phyloP scores from a whole-genome alignment of 495 filamentous ascomycete species.

The Penicillium steckii region DNA sequence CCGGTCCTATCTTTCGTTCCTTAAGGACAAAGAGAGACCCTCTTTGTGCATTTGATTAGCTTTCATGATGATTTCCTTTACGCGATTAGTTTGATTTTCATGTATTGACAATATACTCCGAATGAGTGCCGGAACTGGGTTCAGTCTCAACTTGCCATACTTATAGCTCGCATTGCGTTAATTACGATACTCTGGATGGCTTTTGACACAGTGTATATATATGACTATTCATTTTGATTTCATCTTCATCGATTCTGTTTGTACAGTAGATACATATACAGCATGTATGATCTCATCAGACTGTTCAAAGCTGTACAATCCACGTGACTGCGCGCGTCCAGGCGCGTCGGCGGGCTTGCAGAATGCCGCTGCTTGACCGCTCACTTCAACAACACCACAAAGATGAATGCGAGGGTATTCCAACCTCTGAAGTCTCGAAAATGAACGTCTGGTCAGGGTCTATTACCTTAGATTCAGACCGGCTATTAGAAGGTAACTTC shows the following conservation, averaged over 20 bases:
- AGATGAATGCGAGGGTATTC: conserved; percentile 3
- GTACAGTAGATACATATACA: too few relatives aligned
- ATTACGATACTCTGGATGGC: conserved; percentile 22
- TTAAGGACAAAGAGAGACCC: background rate
- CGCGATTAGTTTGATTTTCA: conserved; percentile 17
- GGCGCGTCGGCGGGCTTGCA: conserved; percentile 4
- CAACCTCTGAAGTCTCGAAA: conserved; percentile 4
- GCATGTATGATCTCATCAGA: too few relatives aligned
- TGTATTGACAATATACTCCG: conserved; percentile 17
- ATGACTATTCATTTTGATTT: conserved; percentile 8
- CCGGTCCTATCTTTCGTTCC: background rate
- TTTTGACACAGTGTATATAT: conserved; percentile 28
- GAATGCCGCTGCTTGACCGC: background rate
- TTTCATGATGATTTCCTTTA: conserved; percentile 18
- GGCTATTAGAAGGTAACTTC: conserved; percentile 35
- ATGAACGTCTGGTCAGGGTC: conserved; percentile 45
- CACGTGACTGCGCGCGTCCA: conserved; percentile 18
- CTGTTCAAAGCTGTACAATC: background rate
- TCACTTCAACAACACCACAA: conserved; percentile 2
- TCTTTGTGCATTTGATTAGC: conserved; percentile 3
- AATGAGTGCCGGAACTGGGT: conserved; percentile 11
- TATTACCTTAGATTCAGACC: conserved; percentile 28
- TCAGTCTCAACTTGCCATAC: conserved; percentile 10
- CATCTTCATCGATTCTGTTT: too few relatives aligned
- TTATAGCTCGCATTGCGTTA: conserved; percentile 17